A percentile compares a stretch with the other conserved stretches of the same genome.
Conservation (phyloP, 1,284 basidiomycete genomes). For the Sporisorium scitamineum region DNA sequence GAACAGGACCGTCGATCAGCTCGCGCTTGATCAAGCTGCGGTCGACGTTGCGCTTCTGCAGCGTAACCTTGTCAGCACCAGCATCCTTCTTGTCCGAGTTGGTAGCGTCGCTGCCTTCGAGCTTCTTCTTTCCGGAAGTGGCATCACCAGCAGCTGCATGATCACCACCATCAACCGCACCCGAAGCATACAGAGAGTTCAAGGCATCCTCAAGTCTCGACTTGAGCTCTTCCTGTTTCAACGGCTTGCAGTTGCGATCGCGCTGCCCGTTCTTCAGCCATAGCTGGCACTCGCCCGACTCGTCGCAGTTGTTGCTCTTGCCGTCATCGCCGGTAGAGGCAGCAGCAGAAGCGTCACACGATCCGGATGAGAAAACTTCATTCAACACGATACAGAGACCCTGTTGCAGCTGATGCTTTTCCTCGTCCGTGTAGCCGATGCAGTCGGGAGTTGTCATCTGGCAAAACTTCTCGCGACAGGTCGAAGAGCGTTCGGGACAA, state of each 20-base stretch:
- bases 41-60: not conserved
- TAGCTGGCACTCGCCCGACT: not conserved
- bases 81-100: not conserved
- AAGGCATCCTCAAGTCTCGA: not conserved
- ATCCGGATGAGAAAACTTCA: not conserved
- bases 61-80: not conserved
- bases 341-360: not conserved
- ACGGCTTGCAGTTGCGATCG: not conserved
- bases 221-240: not conserved
- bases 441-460: not conserved
- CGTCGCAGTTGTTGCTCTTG: not conserved
- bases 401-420: not conserved
- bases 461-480: not conserved
- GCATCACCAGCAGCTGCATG: too few relatives aligned
- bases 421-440: not conserved
- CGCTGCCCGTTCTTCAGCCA: not conserved
- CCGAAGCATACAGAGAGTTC: not conserved
- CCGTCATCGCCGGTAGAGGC: too few relatives aligned
- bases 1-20: not conserved
- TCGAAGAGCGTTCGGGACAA: not conserved
- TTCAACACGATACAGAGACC: not conserved
- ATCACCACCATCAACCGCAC: not conserved
- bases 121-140: too few relatives aligned
- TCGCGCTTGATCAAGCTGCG: not conserved
- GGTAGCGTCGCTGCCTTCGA: not conserved